These are phyloP conservation scores for Rhododendron vialii DNA, from an alignment of 148 eudicot genomes.

Conservation along the genomic window DNA sequence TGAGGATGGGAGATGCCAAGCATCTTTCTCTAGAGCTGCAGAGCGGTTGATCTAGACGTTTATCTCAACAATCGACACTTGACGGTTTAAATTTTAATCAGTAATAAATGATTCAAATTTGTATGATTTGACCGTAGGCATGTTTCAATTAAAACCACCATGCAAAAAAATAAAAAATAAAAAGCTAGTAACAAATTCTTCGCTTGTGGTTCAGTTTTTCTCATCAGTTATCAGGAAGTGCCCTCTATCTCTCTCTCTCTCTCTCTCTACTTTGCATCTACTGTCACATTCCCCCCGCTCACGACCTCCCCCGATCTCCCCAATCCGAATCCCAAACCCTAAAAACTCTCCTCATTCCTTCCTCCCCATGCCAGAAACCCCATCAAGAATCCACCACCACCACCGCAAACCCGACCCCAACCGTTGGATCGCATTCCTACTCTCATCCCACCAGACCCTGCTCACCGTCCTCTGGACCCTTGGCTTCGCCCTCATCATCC, in stretches of 20 bases:
- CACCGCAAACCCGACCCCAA: conserved; percentile 16
- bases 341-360: background rate
- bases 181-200: background rate
- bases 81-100: too few species aligned
- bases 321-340: background rate
- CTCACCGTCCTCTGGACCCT: conserved; percentile 31
- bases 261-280: background rate
- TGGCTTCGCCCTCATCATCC: conserved; percentile 2
- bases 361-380: conserved; percentile 10
- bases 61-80: too few species aligned
- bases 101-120: too few species aligned
- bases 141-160: too few species aligned
- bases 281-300: background rate
- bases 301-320: background rate
- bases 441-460: conserved; percentile 17
- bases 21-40: too few species aligned
- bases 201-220: background rate
- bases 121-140: too few species aligned
- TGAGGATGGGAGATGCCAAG: too few species aligned
- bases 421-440: conserved; percentile 12
- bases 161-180: too few species aligned
- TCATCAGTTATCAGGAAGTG: background rate
- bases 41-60: too few species aligned
- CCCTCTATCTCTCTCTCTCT: background rate
- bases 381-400: background rate